A percentile compares a stretch with the other conserved stretches of the same genome.
phyloP scores from a whole-genome alignment of 805 yeast species.

The Starmerella roubikii region DNA sequence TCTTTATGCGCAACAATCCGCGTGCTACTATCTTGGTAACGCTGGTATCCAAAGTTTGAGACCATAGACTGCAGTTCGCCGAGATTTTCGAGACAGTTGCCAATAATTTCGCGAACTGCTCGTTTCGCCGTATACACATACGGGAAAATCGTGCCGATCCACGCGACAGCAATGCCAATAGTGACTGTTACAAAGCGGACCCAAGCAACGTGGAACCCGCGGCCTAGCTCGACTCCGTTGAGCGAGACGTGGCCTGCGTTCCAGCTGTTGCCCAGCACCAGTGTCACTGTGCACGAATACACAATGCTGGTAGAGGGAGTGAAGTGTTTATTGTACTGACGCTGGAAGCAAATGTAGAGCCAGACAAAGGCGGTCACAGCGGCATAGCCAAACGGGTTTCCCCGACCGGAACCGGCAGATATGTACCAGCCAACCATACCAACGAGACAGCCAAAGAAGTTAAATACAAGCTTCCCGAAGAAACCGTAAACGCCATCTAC shows the following conservation, averaged over 20 bases:
- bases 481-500: constrained; percentile 26
- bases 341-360: constrained; percentile 21
- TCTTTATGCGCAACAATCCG: constrained; percentile 21
- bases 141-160: constrained; percentile 25
- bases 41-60: constrained; percentile 23
- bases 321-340: constrained; percentile 24
- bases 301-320: constrained; percentile 24
- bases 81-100: constrained; percentile 18
- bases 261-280: constrained; percentile 27
- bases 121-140: constrained; percentile 24
- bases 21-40: constrained; percentile 16
- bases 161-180: constrained; percentile 24
- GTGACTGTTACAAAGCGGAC: constrained; percentile 25
- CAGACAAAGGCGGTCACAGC: constrained; percentile 22
- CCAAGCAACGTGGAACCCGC: constrained; percentile 27
- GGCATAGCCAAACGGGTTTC: constrained; percentile 26
- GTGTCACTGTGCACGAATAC: constrained; percentile 20
- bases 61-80: constrained; percentile 24
- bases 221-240: constrained; percentile 16
- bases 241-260: constrained; percentile 17
- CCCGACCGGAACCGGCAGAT: constrained; percentile 24
- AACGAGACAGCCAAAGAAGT: constrained; percentile 24
- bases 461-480: constrained; percentile 20
- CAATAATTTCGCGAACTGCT: constrained; percentile 23
- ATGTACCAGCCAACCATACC: constrained; percentile 29